Conservation (phyloP, 2,329 filamentous ascomycete genomes). For the Mycosphaerella arachidis region DNA sequence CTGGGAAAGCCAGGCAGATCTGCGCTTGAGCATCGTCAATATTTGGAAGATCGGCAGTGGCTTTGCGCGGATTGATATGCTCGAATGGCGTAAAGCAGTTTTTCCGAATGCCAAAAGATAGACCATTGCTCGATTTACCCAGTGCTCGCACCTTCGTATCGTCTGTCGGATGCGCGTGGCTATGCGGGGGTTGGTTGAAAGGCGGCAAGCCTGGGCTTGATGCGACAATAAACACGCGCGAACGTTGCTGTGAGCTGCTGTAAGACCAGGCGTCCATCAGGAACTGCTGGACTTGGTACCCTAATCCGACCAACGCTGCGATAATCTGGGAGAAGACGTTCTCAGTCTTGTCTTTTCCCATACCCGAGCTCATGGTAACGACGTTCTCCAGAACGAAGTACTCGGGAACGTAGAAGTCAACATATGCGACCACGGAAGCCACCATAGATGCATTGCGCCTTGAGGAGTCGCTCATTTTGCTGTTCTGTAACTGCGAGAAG, state of each 20-base stretch:
- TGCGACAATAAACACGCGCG: conserved; percentile 66
- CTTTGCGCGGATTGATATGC: conserved; percentile 51
- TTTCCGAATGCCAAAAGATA: conserved; percentile 54
- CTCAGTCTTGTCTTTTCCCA: conserved; percentile 38
- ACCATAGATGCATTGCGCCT: conserved; percentile 71
- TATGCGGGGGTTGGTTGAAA: conserved; percentile 53
- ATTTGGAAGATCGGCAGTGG: conserved; percentile 56
- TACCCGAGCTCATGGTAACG: conserved; percentile 53
- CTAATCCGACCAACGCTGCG: conserved; percentile 67
- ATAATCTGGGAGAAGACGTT: conserved; percentile 71
- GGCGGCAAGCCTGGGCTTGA: conserved; percentile 61
- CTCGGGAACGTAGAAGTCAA: conserved; percentile 70
- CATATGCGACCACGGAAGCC: conserved; percentile 67
- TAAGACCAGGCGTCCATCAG: conserved; percentile 65
- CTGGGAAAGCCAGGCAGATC: conserved; percentile 61
- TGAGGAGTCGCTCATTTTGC: conserved; percentile 53
- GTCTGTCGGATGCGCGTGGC: conserved; percentile 56
- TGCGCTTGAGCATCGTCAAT: conserved; percentile 60
- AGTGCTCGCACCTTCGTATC: conserved; percentile 38
- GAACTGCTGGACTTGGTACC: conserved; percentile 68
- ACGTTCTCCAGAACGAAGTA: conserved; percentile 79
- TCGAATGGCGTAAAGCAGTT: conserved; percentile 56
- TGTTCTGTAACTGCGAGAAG: conserved; percentile 61
- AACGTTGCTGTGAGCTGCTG: conserved; percentile 62
- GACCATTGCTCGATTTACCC: conserved; percentile 57